A percentile compares a stretch with the other conserved stretches of the same genome.
phyloP scores from a whole-genome alignment of 208 protist genomes.

The Acanthamoeba lenticulata region DNA sequence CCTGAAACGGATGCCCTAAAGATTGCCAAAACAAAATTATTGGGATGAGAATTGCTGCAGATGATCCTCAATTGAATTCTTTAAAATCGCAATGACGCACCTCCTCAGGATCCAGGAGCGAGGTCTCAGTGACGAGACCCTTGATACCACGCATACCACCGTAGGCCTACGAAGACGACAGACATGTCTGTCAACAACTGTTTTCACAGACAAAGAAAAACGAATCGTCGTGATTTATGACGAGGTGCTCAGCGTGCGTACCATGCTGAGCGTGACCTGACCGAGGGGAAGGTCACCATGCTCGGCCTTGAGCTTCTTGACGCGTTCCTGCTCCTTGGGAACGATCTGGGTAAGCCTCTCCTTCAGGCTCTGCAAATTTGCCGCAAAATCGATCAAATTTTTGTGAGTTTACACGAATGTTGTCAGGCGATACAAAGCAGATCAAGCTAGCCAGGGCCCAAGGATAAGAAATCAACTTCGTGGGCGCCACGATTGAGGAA shows the following conservation, averaged over 20 bases:
- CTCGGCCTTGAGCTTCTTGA: conserved; percentile 64
- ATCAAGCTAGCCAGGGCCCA: too few species aligned
- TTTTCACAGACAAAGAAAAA: not conserved
- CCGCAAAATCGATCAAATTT: not conserved
- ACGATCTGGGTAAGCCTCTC: conserved; percentile 42
- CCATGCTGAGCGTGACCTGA: conserved; percentile 44
- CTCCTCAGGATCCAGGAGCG: conserved; percentile 94
- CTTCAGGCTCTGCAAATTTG: conserved; percentile 13
- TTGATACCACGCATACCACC: conserved; percentile 96
- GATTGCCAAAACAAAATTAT: too few species aligned
- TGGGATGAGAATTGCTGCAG: not conserved
- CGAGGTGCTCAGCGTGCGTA: not conserved
- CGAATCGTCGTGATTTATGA: not conserved
- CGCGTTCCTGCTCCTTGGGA: conserved; percentile 47
- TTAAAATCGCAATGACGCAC: conserved; percentile 48
- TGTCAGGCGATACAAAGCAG: not conserved
- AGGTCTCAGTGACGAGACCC: conserved; percentile 96
- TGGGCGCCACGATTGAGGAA: too few species aligned
- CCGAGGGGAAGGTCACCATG: conserved; percentile 36
- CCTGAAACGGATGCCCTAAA: conserved; percentile 96
- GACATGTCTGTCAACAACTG: too few species aligned
- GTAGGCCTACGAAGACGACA: too few species aligned
- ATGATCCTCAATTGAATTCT: not conserved
- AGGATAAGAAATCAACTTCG: too few species aligned
- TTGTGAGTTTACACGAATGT: not conserved